These are phyloP conservation scores for Spongispora temasekensis DNA, from an alignment of 1,284 basidiomycete species.

Conservation along the genomic window DNA sequence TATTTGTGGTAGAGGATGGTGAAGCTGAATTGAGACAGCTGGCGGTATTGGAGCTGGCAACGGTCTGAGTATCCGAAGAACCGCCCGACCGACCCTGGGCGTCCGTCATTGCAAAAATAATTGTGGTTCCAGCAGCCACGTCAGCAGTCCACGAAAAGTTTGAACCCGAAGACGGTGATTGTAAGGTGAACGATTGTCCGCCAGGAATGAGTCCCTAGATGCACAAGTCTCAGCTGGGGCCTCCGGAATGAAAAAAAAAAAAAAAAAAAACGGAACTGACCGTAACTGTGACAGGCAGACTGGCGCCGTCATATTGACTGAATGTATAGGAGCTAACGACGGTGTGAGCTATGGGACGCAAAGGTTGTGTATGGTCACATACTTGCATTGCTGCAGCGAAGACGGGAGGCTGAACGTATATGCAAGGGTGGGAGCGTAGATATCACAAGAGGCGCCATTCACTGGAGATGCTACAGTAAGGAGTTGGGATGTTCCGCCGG, in stretches of 20 bases:
- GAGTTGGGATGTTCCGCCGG: constrained; percentile 59
- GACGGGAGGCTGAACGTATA: constrained; percentile 55
- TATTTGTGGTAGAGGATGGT: constrained; percentile 48
- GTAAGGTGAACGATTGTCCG: constrained; percentile 49
- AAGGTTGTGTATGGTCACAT: constrained; percentile 15
- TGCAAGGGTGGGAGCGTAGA: constrained; percentile 40
- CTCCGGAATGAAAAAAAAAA: background rate
- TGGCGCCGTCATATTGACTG: constrained; percentile 48
- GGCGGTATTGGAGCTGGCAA: constrained; percentile 50
- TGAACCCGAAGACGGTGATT: constrained; percentile 43
- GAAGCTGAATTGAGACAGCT: constrained; percentile 55
- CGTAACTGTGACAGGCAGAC: constrained; percentile 60
- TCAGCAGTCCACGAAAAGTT: constrained; percentile 60
- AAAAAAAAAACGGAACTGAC: constrained; percentile 39
- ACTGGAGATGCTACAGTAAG: constrained; percentile 51
- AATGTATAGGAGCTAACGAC: constrained; percentile 53
- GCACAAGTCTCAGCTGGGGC: background rate
- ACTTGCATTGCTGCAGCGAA: constrained; percentile 68
- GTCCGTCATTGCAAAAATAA: constrained; percentile 67
- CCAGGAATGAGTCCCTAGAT: constrained; percentile 65
- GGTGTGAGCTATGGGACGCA: constrained; percentile 5
- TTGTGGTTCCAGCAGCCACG: constrained; percentile 56
- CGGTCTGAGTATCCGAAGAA: constrained; percentile 49
- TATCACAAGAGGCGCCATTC: constrained; percentile 52
- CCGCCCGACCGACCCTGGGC: constrained; percentile 58